A percentile compares a stretch with the other conserved stretches of the same genome.
Conservation (phyloP, 202 grass and related monocot genomes). For the Saccharum hybrid region DNA sequence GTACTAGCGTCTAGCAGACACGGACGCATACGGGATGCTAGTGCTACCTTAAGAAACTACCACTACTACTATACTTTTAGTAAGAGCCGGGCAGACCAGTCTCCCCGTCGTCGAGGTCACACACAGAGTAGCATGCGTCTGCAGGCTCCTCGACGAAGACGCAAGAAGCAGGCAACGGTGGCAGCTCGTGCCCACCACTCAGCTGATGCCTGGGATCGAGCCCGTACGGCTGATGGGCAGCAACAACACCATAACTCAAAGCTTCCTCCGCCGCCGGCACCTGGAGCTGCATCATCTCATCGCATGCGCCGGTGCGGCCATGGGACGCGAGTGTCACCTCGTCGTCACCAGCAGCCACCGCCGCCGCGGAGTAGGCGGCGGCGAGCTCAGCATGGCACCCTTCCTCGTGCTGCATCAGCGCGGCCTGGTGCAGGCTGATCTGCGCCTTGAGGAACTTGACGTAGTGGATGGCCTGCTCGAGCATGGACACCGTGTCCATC, state of each 20-base stretch:
- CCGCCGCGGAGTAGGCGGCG: background rate
- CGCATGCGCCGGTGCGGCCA: background rate
- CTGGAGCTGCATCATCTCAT: conserved; percentile 35
- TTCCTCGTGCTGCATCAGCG: conserved; percentile 60
- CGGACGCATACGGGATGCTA: too few relatives aligned
- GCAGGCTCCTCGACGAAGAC: too few relatives aligned
- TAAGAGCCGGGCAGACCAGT: too few relatives aligned
- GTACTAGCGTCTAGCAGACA: too few relatives aligned
- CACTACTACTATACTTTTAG: too few relatives aligned
- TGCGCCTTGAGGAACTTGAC: conserved; percentile 96
- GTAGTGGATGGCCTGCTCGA: conserved; percentile 98
- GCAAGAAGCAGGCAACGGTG: too few relatives aligned
- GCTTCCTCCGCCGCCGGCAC: conserved; percentile 2
- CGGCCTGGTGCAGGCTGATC: conserved; percentile 78
- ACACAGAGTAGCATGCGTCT: too few relatives aligned
- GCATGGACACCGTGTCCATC: conserved; percentile 97
- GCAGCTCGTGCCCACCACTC: conserved; percentile 50
- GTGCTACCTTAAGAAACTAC: too few relatives aligned
- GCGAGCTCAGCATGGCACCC: conserved; percentile 19
- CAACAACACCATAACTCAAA: conserved; percentile 20
- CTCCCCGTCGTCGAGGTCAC: too few relatives aligned
- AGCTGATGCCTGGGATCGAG: conserved; percentile 41
- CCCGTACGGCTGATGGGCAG: conserved; percentile 16
- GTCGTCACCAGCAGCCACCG: background rate
- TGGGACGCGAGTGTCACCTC: background rate